A percentile compares a stretch with the other conserved stretches of the same genome.
phyloP scores from a whole-genome alignment of 129 eudicot species.

The Flaveria trinervia region DNA sequence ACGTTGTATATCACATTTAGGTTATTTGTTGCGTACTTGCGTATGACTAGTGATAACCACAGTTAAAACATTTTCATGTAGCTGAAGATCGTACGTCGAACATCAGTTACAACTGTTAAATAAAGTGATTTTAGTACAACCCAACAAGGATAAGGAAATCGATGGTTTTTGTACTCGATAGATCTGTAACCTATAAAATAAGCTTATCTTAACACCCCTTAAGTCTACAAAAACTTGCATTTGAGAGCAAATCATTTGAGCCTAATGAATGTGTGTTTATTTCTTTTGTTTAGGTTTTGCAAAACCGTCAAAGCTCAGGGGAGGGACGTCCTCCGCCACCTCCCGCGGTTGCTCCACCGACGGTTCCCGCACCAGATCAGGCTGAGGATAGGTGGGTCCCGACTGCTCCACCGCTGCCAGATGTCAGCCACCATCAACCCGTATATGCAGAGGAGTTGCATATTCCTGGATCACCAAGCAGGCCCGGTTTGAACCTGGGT shows the following conservation, averaged over 20 bases:
- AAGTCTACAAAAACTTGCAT: background rate
- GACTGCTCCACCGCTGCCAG: conserved; percentile 42
- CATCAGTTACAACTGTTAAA: background rate
- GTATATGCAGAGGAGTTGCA: conserved; percentile 38
- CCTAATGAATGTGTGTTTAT: background rate
- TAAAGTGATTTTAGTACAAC: background rate
- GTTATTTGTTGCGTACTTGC: background rate
- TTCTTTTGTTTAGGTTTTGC: conserved; percentile 23
- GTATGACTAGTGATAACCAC: background rate
- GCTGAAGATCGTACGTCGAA: background rate
- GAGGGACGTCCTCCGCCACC: conserved; percentile 33
- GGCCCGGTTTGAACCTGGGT: conserved; percentile 26
- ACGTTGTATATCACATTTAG: background rate
- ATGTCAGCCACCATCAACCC: conserved; percentile 26
- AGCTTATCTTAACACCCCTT: background rate
- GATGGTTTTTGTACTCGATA: background rate
- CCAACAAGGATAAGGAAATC: background rate
- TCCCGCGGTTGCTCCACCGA: conserved; percentile 32
- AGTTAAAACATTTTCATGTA: no score
- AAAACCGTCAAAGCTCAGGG: conserved; percentile 10
- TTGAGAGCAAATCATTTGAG: background rate
- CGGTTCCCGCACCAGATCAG: conserved; percentile 22
- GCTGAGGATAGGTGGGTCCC: conserved; percentile 37
- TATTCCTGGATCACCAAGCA: conserved; percentile 22
- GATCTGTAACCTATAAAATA: background rate